Evolutionary conservation across 345 rosid species (phyloP), one percentile per base, ranked within the genome.

Genomic region (Lumnitzera littorea): DNA sequence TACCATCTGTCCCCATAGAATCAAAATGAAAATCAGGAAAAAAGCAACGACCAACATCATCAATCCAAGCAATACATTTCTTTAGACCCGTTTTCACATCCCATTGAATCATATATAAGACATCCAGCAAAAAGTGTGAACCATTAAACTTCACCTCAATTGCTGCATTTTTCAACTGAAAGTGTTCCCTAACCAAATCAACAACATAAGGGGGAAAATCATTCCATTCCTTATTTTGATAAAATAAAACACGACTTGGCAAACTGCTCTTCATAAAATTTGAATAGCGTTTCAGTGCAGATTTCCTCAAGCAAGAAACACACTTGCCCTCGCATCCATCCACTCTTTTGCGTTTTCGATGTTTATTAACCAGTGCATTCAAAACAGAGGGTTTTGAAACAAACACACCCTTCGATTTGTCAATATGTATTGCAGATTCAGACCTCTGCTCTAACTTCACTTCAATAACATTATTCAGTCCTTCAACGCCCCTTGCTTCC

Each of bases 321-420:
- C 59, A 71, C 60, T 69, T 62, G 55, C 73, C 72, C 55, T 48
- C 48, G 59, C 62, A 66, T 47, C 69, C 76, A 53, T 65, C 76
- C 23, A 81, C 15, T 65, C 75, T 82, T 58, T 84, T 82, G 31
- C 90, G 82, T 66, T 89, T 89, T 3, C 72, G 76, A 58, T 29
- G 71, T 66, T 67, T 67, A 31, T 62, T 74, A 16, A 58, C 17
- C 41, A 66, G 62, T 2, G 61, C 62, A 50, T 74, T 61, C 65
- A 65, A 69, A 55, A 70, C 25, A 43, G 82, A 70, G 70, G 67
- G 62, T 9, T 51, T 24, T 16, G 57, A 11, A 23, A 17, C 53
- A 53, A 48, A 48, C 48, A 46, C 51, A 55, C 43, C 61, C 43
- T 62, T 41, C 24, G 46, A 51, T 17, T 55, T 25, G n/a, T 54